Conservation (phyloP, 805 yeast genomes). For the Cyberlindnera amylophila region DNA sequence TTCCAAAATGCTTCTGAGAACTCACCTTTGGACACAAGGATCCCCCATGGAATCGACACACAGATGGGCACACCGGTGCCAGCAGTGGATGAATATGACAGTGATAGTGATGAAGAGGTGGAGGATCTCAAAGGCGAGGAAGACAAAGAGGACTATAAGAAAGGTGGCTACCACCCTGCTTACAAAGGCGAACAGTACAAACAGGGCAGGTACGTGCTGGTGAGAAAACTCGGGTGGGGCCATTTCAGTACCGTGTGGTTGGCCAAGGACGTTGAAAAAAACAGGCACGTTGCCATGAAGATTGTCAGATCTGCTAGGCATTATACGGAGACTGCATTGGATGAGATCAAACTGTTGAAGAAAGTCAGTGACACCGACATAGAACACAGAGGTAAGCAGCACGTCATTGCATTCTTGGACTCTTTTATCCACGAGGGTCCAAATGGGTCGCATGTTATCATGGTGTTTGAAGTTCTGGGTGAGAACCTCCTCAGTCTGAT, state of each 20-base stretch:
- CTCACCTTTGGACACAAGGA: constrained; percentile 1
- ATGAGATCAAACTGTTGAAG: constrained; percentile 79
- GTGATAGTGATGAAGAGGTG: constrained; percentile 9
- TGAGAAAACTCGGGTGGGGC: constrained; percentile 97
- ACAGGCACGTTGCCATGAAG: constrained; percentile 86
- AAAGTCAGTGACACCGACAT: constrained; percentile 59
- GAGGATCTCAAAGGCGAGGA: constrained; percentile 69
- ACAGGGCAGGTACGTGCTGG: constrained; percentile 69
- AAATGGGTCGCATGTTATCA: constrained; percentile 89
- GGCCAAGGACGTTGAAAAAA: constrained; percentile 58
- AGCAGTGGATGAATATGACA: no score
- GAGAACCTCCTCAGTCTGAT: constrained; percentile 87
- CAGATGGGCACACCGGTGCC: background rate
- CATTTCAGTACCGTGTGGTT: constrained; percentile 96
- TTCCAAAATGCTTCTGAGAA: constrained; percentile 18
- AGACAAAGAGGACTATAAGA: constrained; percentile 75
- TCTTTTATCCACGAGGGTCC: constrained; percentile 84
- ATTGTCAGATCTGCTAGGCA: constrained; percentile 88
- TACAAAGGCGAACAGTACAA: constrained; percentile 82
- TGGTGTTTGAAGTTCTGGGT: constrained; percentile 97
- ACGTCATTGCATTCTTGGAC: constrained; percentile 77
- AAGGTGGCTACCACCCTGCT: constrained; percentile 97
- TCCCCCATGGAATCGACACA: constrained; percentile 10
- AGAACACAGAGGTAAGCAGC: constrained; percentile 75
- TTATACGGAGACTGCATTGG: constrained; percentile 91